Evolutionary conservation across 1,139 yeast genomes (phyloP), one percentile per base, ranked within the genome.

Genomic region (Magnusiomyces suaveolens): DNA sequence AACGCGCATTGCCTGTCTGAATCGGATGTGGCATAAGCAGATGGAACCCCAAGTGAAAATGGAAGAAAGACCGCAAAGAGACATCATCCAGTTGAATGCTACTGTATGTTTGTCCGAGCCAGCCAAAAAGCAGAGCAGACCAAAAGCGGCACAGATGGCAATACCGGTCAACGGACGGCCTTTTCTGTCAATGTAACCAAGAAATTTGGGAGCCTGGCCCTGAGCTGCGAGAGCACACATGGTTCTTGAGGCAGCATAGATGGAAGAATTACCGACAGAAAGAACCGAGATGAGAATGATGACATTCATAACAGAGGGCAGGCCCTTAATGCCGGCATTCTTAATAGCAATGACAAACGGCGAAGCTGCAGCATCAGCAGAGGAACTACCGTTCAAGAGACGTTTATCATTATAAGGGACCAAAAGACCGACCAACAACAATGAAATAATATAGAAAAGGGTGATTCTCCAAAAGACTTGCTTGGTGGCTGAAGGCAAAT

Each of bases 1-100:
- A 12, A 66, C 77, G 46, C 69, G 68, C 75, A 88, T 75, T 1
- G 95, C 96, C 57, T 75, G 70, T 74, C 96, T 83, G 72, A 88
- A 86, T 66, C 95, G 78, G 59, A 88, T 73, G 63, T 83, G 94
- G 63, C 88, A 82, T 55, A 84, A 64, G 68, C 85, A 82, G 62
- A 88, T 84, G 41, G 88, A 80, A 46, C 81, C 81, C 94, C 94
- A 87, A 16, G 92, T 84, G 69, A 86, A 85, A 56, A 87, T 75
- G 1, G 94, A 83, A 53, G 90, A 83, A 59, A 86, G 78, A 55
- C 94, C 94, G 25, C 94, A 84, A 54, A 87, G 73, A 32, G 95
- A 86, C 67, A 86, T 72, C 65, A 87, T 74, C 95, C 95, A 88
- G 63, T 74, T 75, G 71, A 88, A 88, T 24, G 87, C 86, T 33